These are phyloP conservation scores for Annona squamosa DNA, from an alignment of 164 flowering plant genomes.

Conservation along the genomic window DNA sequence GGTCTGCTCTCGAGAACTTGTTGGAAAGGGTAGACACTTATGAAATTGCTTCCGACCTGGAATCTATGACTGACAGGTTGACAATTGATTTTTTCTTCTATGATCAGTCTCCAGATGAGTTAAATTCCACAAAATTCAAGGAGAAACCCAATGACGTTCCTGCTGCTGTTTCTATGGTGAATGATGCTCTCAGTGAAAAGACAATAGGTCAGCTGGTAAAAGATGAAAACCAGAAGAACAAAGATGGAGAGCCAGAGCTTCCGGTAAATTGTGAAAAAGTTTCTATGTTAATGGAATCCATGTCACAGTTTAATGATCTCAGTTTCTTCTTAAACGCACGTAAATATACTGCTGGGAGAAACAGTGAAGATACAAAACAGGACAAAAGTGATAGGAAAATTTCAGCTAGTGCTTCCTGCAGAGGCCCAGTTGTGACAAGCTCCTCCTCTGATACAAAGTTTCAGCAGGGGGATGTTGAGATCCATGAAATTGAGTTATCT, in stretches of 20 bases:
- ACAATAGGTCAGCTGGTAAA: slow-evolving; percentile 16
- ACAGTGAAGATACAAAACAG: slow-evolving; percentile 18
- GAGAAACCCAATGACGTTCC: slow-evolving; percentile 26
- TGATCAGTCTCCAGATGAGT: slow-evolving; percentile 20
- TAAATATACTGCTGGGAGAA: slow-evolving; percentile 27
- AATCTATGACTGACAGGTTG: slow-evolving; percentile 18
- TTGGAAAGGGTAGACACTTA: slow-evolving; percentile 29
- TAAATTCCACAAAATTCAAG: slow-evolving; percentile 23
- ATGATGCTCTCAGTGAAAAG: slow-evolving; percentile 14
- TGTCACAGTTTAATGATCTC: slow-evolving; percentile 54
- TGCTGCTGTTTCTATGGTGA: slow-evolving; percentile 10
- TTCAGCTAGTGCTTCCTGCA: slow-evolving; percentile 13
- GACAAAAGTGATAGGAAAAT: slow-evolving; percentile 15
- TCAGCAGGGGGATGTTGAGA: slow-evolving; percentile 23
- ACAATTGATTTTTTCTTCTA: slow-evolving; percentile 35
- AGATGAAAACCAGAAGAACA: slow-evolving; percentile 22
- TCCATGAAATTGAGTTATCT: slow-evolving; percentile 35
- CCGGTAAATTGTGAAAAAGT: slow-evolving; percentile 24
- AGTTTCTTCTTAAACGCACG: slow-evolving; percentile 60
- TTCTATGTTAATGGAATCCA: slow-evolving; percentile 33
- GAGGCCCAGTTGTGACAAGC: slow-evolving; percentile 11
- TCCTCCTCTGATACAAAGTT: slow-evolving; percentile 13
- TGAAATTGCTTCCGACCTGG: slow-evolving; percentile 19
- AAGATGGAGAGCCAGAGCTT: slow-evolving; percentile 16
- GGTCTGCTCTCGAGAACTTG: slow-evolving; percentile 24